Evolutionary conservation across 176 grass and related monocot genomes (phyloP).

Genomic region (Aegilops tauschii): DNA sequence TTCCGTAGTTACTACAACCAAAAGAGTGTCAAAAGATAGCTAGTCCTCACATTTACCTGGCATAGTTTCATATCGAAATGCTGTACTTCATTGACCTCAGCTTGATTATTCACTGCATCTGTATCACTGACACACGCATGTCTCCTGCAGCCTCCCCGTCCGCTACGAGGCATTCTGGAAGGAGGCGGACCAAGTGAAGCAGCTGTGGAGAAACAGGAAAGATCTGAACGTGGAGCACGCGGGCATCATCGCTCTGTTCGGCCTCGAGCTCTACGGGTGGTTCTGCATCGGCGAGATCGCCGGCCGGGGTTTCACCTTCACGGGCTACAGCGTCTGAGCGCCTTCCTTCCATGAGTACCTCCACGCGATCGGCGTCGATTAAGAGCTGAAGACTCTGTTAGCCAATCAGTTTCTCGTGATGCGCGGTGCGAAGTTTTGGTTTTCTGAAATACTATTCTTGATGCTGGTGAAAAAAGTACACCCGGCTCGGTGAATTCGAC

Average conservation of each 20-base stretch:
- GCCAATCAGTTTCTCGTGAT: background rate
- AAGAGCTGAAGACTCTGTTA: constrained; percentile 14
- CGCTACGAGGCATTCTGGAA: constrained; percentile 79
- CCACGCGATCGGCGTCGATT: background rate
- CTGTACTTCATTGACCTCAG: background rate
- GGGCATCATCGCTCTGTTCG: constrained; percentile 67
- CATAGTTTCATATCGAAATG: background rate
- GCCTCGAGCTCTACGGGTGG: constrained; percentile 78
- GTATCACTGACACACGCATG: background rate
- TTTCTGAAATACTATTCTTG: background rate
- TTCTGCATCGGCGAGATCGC: constrained; percentile 72
- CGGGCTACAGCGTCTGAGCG: constrained; percentile 76
- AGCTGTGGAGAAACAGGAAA: constrained; percentile 52
- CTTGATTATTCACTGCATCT: background rate
- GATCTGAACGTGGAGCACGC: constrained; percentile 83
- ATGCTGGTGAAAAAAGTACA: background rate
- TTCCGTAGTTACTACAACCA: background rate
- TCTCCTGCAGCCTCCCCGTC: constrained; percentile 61
- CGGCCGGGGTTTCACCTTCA: constrained; percentile 81
- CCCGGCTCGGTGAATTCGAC: constrained; percentile 9
- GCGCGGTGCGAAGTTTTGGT: constrained; percentile 10
- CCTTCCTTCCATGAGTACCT: background rate
- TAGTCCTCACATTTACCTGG: background rate
- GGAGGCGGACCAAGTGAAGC: constrained; percentile 68
- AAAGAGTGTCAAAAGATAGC: background rate